Evolutionary conservation across 2,329 filamentous ascomycete species (phyloP).

Genomic region (Penicillium sp.): DNA sequence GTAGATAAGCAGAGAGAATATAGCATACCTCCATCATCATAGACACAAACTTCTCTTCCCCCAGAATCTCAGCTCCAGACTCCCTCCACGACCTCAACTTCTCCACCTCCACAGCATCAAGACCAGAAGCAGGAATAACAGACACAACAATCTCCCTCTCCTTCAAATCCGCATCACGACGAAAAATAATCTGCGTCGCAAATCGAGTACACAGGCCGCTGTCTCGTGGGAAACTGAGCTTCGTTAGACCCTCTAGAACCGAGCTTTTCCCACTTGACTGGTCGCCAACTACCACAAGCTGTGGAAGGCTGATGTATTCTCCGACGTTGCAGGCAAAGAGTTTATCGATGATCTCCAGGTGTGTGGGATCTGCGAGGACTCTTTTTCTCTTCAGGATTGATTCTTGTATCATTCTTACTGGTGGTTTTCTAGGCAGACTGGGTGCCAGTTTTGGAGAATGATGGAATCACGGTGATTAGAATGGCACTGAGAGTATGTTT

Average conservation of each 20-base stretch:
- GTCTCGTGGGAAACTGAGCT: conserved; percentile 35
- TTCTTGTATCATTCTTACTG: no score
- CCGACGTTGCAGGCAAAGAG: conserved; percentile 32
- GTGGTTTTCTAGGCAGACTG: no score
- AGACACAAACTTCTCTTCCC: neutral
- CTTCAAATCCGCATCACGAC: conserved; percentile 19
- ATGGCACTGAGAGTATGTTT: no score
- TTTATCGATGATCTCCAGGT: conserved; percentile 33
- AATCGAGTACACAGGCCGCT: conserved; percentile 40
- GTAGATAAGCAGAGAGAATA: no score
- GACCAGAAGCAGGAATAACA: conserved; percentile 23
- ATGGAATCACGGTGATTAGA: no score
- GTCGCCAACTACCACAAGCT: conserved; percentile 39
- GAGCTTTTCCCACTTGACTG: conserved; percentile 37
- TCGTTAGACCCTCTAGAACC: conserved; percentile 30
- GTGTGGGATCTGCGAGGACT: conserved; percentile 11
- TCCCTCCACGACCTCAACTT: no score
- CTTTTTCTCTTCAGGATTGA: no score
- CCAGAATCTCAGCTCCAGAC: neutral
- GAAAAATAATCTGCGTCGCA: conserved; percentile 44
- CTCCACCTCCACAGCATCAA: no score
- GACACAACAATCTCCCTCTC: conserved; percentile 23
- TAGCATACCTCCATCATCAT: neutral
- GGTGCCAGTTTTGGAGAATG: no score
- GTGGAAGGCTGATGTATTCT: conserved; percentile 27